Conservation (phyloP, 306 rosid genomes). For the Citrullus mucosospermus region DNA sequence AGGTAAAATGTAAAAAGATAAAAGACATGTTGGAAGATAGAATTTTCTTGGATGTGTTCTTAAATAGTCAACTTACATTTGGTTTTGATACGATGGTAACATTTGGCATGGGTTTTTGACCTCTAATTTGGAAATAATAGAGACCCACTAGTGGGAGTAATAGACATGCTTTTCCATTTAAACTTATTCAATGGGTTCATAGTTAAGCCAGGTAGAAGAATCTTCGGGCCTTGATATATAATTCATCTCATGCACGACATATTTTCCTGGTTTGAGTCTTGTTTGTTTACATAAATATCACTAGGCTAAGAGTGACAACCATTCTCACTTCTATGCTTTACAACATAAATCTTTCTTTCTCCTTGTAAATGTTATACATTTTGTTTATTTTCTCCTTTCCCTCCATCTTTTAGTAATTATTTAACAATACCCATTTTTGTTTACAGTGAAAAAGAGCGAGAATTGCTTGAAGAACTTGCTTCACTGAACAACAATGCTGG, state of each 20-base stretch:
- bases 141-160: not conserved
- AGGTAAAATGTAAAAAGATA: slow-evolving; percentile 66
- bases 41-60: not conserved
- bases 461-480: slow-evolving; percentile 78
- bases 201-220: not conserved
- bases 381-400: not conserved
- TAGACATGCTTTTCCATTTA: not conserved
- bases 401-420: not conserved
- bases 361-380: not conserved
- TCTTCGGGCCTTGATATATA: not conserved
- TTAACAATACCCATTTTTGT: not conserved
- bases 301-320: not conserved
- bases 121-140: not conserved
- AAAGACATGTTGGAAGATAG: not conserved
- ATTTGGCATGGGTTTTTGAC: not conserved
- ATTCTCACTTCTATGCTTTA: not conserved
- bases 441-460: slow-evolving; percentile 63
- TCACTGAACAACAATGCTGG: slow-evolving; percentile 33
- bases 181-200: not conserved
- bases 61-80: not conserved
- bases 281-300: not conserved
- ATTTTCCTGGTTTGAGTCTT: not conserved
- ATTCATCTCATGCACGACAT: not conserved
- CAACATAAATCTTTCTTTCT: not conserved
- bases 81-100: not conserved